Percentiles rank a stretch among this genome's conserved stretches.
Evolutionary conservation across 2,329 filamentous ascomycete species (phyloP).

Genomic region (Cladosporium sp.): DNA sequence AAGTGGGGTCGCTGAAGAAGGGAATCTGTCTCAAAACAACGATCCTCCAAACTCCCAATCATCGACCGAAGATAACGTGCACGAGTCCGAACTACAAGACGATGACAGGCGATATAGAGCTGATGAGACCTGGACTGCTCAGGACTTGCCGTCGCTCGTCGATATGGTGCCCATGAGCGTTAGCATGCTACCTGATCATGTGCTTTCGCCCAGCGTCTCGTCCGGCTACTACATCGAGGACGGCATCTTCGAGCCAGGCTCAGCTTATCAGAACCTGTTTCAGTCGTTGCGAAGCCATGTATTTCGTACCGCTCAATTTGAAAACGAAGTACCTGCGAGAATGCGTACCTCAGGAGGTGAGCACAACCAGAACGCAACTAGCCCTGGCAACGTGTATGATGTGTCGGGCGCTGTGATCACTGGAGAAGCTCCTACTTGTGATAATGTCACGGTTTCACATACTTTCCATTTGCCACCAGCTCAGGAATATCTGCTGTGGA

Average conservation of each 20-base stretch:
- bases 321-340: background rate
- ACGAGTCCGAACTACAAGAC: background rate
- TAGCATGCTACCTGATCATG: background rate
- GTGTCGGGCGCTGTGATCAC: background rate
- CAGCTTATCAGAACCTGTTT: conserved; percentile 16
- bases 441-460: conserved; percentile 18
- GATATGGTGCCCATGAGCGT: background rate
- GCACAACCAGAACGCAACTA: background rate
- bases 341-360: background rate
- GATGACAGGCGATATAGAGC: background rate
- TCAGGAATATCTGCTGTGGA: conserved; percentile 18
- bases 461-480: conserved; percentile 4
- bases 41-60: background rate
- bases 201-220: background rate
- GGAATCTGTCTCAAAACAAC: too few relatives aligned
- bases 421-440: background rate
- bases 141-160: background rate
- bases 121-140: background rate
- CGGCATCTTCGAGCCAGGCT: conserved; percentile 17
- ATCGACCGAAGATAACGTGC: background rate
- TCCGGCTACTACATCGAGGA: conserved; percentile 11
- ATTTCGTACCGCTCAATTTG: conserved; percentile 13
- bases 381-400: background rate
- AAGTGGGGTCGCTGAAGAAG: too few relatives aligned
- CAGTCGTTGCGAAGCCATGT: conserved; percentile 14